Conservation (phyloP, 305 asterid species). For the Fraxinus ornus region DNA sequence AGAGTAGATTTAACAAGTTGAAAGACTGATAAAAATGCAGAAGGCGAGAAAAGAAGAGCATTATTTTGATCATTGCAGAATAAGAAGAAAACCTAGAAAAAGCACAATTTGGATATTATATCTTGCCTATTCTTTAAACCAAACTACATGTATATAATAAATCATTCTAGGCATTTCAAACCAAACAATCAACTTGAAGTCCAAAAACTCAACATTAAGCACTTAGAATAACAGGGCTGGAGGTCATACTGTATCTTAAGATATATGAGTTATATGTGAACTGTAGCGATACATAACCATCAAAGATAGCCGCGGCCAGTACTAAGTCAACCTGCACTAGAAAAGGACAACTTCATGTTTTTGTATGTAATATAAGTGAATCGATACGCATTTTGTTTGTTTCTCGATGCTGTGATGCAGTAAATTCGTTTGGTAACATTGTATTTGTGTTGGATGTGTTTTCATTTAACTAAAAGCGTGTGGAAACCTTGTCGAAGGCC, state of each 20-base stretch:
- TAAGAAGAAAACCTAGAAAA: neutral
- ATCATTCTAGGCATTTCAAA: neutral
- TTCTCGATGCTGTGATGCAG: neutral
- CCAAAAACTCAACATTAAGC: slow-evolving; percentile 3
- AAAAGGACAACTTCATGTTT: neutral
- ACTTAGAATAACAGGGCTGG: neutral
- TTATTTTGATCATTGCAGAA: neutral
- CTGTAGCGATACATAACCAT: neutral
- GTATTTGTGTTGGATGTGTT: neutral
- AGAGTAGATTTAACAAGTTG: neutral
- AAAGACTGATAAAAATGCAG: neutral
- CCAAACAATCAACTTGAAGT: neutral
- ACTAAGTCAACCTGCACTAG: neutral
- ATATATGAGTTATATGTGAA: neutral
- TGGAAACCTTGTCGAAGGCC: neutral
- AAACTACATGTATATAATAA: neutral
- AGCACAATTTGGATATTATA: neutral
- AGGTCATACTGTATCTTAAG: neutral
- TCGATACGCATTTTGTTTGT: neutral
- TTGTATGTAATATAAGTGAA: neutral
- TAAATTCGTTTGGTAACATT: neutral
- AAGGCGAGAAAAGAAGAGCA: neutral
- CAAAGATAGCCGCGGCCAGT: neutral
- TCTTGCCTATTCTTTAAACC: neutral
- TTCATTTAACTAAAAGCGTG: neutral